Evolutionary conservation across 306 rosid species (phyloP).

Genomic region (Crotalaria pallida): DNA sequence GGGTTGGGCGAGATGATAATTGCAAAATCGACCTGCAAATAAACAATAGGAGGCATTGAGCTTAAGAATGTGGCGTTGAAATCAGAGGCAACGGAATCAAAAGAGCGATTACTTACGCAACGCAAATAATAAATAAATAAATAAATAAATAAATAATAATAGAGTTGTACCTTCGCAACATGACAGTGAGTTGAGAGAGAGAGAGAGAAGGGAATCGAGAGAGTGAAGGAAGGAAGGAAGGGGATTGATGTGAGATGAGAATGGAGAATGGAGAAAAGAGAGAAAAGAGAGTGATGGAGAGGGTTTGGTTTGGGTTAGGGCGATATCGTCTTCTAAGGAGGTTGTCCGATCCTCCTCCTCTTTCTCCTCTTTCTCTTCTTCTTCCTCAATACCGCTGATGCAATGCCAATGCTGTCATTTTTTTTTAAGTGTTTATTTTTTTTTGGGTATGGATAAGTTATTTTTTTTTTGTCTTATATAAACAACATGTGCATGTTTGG

Average conservation of each 20-base stretch:
- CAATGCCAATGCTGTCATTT: no score
- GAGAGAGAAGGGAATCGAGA: not conserved
- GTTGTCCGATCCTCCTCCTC: no score
- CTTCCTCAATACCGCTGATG: no score
- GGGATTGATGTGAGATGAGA: not conserved
- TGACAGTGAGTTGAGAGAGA: conserved; percentile 19
- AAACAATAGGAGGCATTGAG: not conserved
- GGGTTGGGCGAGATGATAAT: conserved; percentile 50
- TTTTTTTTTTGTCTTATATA: no score
- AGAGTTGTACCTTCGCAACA: conserved; percentile 50
- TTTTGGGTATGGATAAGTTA: no score
- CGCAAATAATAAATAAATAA: not conserved
- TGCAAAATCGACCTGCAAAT: conserved; percentile 62
- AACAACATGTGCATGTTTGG: no score
- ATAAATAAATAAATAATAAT: no score
- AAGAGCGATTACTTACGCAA: not conserved
- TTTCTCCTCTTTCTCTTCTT: no score
- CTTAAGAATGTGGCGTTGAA: conserved; percentile 6
- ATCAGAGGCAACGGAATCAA: not conserved
- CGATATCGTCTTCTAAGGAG: no score
- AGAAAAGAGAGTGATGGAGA: no score
- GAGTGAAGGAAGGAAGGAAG: not conserved
- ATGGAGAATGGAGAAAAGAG: not conserved
- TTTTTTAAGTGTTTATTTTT: no score
- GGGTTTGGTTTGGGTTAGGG: no score